A percentile compares a stretch with the other conserved stretches of the same genome.
These are phyloP conservation scores for Insectozyma bohioensis DNA, from an alignment of 1,139 yeast genomes.

Conservation along the genomic window DNA sequence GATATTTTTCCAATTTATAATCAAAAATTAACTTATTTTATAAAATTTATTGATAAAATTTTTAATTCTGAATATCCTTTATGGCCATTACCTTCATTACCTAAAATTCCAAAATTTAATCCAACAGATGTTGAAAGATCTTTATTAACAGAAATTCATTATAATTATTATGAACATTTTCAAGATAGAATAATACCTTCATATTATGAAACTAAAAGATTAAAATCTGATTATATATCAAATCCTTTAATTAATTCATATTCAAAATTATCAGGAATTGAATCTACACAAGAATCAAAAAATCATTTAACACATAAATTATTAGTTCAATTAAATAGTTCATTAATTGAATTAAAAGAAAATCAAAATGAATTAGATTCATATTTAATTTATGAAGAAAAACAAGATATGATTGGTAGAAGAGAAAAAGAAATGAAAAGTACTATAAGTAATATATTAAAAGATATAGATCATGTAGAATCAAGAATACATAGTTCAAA, in stretches of 20 bases:
- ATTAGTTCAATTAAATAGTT: slow-evolving; percentile 35
- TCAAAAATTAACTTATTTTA: slow-evolving; percentile 62
- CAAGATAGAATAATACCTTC: slow-evolving; percentile 21
- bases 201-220: slow-evolving; percentile 64
- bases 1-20: slow-evolving; percentile 75
- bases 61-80: slow-evolving; percentile 32
- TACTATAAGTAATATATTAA: slow-evolving; percentile 26
- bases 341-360: slow-evolving; percentile 25
- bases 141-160: slow-evolving; percentile 73
- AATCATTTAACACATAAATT: slow-evolving; percentile 36
- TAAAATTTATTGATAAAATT: slow-evolving; percentile 55
- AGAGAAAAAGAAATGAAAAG: slow-evolving; percentile 30
- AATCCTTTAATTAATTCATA: slow-evolving; percentile 64
- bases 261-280: slow-evolving; percentile 59
- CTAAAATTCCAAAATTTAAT: slow-evolving; percentile 59
- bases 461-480: slow-evolving; percentile 40
- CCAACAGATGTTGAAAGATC: slow-evolving; percentile 79
- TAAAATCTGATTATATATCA: slow-evolving; percentile 65
- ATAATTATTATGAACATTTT: slow-evolving; percentile 34
- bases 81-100: slow-evolving; percentile 84
- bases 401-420: slow-evolving; percentile 30
- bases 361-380: slow-evolving; percentile 29
- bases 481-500: slow-evolving; percentile 42
- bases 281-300: slow-evolving; percentile 12
- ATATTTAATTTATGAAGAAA: slow-evolving; percentile 23